Evolutionary conservation across 2,329 filamentous ascomycete genomes (phyloP), one percentile per base, ranked within the genome.

Genomic region (Emmonsiellopsis sp.): DNA sequence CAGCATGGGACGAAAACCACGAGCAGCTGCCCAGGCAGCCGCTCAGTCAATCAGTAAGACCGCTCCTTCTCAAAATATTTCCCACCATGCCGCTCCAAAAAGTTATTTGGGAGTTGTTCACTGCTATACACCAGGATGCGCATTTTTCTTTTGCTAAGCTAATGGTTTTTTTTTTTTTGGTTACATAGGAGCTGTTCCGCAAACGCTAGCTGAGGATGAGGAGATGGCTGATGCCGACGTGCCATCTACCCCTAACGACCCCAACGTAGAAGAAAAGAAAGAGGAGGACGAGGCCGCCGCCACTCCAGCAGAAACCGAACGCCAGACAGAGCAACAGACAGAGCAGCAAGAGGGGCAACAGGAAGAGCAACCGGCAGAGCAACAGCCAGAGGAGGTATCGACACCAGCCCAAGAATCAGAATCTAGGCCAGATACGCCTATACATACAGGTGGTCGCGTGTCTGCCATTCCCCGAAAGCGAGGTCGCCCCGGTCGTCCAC

Each of bases 401-500:
- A 70, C 68, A 9, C 70, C 71, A 15, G 69, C 66, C 43, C 61
- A 62, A 57, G 68, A 71, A 32, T 73, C 66, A 55, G 76, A 75
- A 60, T 67, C 70, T 62, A 74, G 62, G 57, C 74, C 65, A 59
- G 72, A 76, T 40, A 83, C 83, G 30, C 81, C 73, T 52, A 65
- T 71, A 66, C 61, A 81, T 78, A 72, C 63, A 55, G 63, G 44
- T 8, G 65, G 72, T 40, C 63, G 69, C 41, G 77, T 69, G 60
- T 79, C 80, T 26, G 78, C 86, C 45, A 79, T 89, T 48, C 76
- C 77, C 52, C 82, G 86, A 64, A 87, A 87, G 70, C 78, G 79
- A 7, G 46, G 46, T 9, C 84, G 89, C 51, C 79, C 91, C n/a
- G 90, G 90, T 16, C 82, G 90, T 10, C 89, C 89, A 2, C 88